Base-by-base conservation (phyloP, 129 eudicot genomes). In the Escallonia rubra region DNA sequence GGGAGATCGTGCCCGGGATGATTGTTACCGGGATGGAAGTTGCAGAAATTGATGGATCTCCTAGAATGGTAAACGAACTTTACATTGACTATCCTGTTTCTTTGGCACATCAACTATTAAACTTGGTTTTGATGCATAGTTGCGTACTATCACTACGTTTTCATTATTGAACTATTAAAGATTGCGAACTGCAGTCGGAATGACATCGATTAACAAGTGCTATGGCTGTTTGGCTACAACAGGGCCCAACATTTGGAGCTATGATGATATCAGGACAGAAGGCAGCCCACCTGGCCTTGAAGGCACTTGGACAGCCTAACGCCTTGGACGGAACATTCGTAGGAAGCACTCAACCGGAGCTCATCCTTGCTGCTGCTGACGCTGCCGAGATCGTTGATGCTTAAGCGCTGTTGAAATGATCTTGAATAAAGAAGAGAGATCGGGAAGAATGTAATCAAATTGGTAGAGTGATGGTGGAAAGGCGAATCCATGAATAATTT, bases 221-320 rank as follows among this genome's bases (percentile, higher is more conserved):
- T 23, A 23, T 23, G 34, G 34, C 34, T 1, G 10, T 64, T 3
- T 66, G 49, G 66, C 10, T 55, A 23, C 4, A 50, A 7, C 77
- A 90, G 97, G 97, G 97, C 13, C 97, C 97, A 58, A 90, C 97
- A 1, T 90, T 90, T 61, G 97, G 97, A 62, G 97, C 97, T 8
- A 90, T 90, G 97, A 90, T 90, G 97, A 81, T 90, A 46, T 90
- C 97, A 0, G 97, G 97, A 14, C 91, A 83, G 75, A 90, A 90
- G 78, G 97, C 97, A 0, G 97, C 95, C 8, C 97, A 90, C 69
- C 72, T 90, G 76, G 97, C 95, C 3, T 80, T 90, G 83, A 79
- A 72, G 78, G 84, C 95, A 1, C 72, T 90, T 74, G 97, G 95
- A 49, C 81, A 70, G 40, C 91, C 91, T 1, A 90, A 90, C 59